Evolutionary conservation across 2,329 filamentous ascomycete species (phyloP), one percentile per base, ranked within the genome.

Genomic region (Acrodontium crateriforme): DNA sequence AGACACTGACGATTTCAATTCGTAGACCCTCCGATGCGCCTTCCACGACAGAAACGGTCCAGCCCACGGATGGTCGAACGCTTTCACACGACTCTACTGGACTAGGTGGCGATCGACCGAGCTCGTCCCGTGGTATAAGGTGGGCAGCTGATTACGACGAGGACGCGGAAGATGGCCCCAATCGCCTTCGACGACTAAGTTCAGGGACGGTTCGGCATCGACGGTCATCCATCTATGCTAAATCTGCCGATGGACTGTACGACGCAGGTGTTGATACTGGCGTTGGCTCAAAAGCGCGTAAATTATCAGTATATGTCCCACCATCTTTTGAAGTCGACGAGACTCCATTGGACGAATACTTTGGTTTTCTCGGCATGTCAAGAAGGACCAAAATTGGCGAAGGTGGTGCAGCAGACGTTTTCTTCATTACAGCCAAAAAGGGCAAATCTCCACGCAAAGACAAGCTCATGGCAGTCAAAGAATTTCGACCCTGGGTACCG

Each of bases 391-490:
- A 76, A 35, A 61, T 91, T 5, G 84, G 83, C 35, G 81, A 80
- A 54, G 84, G 84, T 22, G 78, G 80, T 8, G 85, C 80, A 5
- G 82, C 81, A 23, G 78, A 79, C 41, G 83, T 92, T 14, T 79
- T 73, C 18, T 65, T 87, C 35, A 89, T 92, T 79, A 65, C 64
- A 32, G 69, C 75, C 37, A 82, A 77, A 50, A 74, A 73, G 17
- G 67, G 59, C 33, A 58, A 65, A 4, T 63, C 50, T 15, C 34
- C 32, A 11, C 27, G 32, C 13, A 34, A 37, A 18, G 50, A 62
- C 20, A 74, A 82, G 45, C 56, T 83, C 6, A 85, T 78, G 40
- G 84, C 84, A 0, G 82, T 91, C 42, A 93, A 93, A 58, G 80
- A 89, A 46, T 92, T 91, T 52, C 73, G 82, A 8, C 69, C 71